Base-by-base conservation (phyloP, 192 early-diverging fungal genomes). In the Pilaira anomala region DNA sequence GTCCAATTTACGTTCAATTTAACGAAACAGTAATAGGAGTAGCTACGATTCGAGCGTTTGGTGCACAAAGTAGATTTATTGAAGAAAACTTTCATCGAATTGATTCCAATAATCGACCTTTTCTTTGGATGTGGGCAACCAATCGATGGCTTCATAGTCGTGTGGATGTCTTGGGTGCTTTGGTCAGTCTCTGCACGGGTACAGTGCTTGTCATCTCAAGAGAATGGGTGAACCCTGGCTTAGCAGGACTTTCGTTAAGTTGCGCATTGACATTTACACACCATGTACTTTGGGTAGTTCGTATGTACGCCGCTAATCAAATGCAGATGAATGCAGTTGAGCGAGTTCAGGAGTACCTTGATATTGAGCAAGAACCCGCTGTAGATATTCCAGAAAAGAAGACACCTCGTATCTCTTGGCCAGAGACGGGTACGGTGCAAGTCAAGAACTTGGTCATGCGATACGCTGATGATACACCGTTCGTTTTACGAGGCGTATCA, bases 111-210 rank as follows among this genome's bases (percentile, higher is more conserved):
- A 93, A 95, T 74, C 80, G 93, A 12, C 86, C 93, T 4, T 93
- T 84, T 70, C 88, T 93, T 62, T 84, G 87, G 68, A 81, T 95
- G 78, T 93, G 93, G 92, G 83, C 81, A 3, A 78, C 85, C 8
- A 94, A 92, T 78, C 78, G 92, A 36, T 96, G 94, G 94, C 76
- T 97, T 33, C 88, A 87, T 61, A 79, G 88, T 49, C 85, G 96
- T 39, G 90, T 90, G 28, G 94, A 93, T 59, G 62, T 91, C 13
- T 76, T 88, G 0, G 91, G 88, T 45, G 84, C 86, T n/a, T 64
- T 90, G n/a, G 89, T 96, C 11, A 70, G 84, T 12, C 87, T 95
- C 39, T 76, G 76, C 24, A 81, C 90, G 12, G 87, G 83, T 7
- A 40, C 92, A 3, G 72, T 89, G 22, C 78, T 96, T 36, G 28